A percentile compares a stretch with the other conserved stretches of the same genome.
These are phyloP conservation scores for Phylloporus sp. DNA, from an alignment of 768 basidiomycete species.

Conservation along the genomic window DNA sequence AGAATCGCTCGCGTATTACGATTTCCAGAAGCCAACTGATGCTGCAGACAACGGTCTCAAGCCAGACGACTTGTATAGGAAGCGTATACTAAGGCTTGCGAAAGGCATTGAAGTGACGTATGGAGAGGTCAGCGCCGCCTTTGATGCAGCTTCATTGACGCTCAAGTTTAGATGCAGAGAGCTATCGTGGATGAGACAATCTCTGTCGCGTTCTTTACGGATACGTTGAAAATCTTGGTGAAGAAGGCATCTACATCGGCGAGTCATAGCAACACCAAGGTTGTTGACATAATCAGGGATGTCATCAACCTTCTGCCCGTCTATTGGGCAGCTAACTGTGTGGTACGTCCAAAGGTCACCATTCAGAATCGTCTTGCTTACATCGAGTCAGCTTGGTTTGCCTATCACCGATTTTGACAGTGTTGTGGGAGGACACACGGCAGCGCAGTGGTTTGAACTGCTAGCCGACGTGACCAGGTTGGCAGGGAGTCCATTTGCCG, in stretches of 20 bases:
- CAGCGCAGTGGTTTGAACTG: conserved; percentile 44
- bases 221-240: conserved; percentile 7
- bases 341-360: conserved; percentile 39
- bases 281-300: conserved; percentile 61
- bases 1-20: conserved; percentile 44
- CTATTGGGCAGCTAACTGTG: conserved; percentile 54
- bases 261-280: conserved; percentile 9
- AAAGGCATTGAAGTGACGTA: background rate
- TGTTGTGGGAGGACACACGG: conserved; percentile 39
- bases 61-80: conserved; percentile 6
- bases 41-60: background rate
- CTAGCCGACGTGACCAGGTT: conserved; percentile 44
- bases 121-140: conserved; percentile 11
- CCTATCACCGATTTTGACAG: conserved; percentile 31
- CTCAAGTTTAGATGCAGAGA: conserved; percentile 8
- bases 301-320: conserved; percentile 63
- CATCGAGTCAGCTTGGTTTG: conserved; percentile 25
- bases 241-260: conserved; percentile 10
- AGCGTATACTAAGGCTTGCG: conserved; percentile 17
- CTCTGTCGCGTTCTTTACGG: conserved; percentile 7
- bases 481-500: background rate
- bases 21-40: conserved; percentile 50
- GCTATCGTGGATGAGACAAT: conserved; percentile 14
- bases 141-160: background rate
- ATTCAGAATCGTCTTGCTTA: background rate